Base-by-base conservation (phyloP, 306 rosid species). In the Carpinus viminea region DNA sequence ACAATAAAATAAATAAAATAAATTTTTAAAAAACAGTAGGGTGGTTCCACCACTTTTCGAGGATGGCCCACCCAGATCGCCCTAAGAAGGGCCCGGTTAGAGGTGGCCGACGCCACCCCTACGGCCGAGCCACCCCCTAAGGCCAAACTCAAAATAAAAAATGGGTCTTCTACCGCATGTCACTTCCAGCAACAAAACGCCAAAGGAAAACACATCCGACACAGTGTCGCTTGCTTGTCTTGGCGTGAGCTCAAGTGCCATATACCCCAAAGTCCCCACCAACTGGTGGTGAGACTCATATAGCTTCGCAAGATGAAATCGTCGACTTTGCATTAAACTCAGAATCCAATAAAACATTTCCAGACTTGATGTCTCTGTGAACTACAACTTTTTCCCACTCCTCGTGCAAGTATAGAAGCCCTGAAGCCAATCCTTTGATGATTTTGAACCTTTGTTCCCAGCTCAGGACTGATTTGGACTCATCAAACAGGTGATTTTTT, bases 121-220 rank as follows among this genome's bases (percentile, higher is more conserved):
- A n/a, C n/a, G n/a, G n/a, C n/a, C n/a, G n/a, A n/a, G n/a, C n/a
- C n/a, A n/a, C n/a, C n/a, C n/a, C n/a, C n/a, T n/a, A n/a, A n/a
- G n/a, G n/a, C n/a, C n/a, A n/a, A n/a, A n/a, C n/a, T n/a, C n/a
- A n/a, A n/a, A n/a, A n/a, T n/a, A n/a, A n/a, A n/a, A n/a, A n/a
- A 86, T 71, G 4, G 91, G 91, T 50, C 90, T 86, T 48, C 91
- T 84, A 18, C 93, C 93, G 18, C 93, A 90, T 13, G 65, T 89
- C 76, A 88, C 85, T 57, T 88, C 93, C 13, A 90, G 72, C 79
- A 90, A 7, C 68, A 90, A 41, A 9, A 89, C 87, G 56, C 93
- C 93, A 28, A 88, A 88, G 1, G 93, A 91, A 54, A 66, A 90
- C 21, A 90, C 90, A 57, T 90, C 93, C 0, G 91, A 87, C 47